Percentiles rank a stretch among this genome's conserved stretches.
These are phyloP conservation scores for Fraxinus greggii DNA, from an alignment of 305 asterid genomes.

Conservation along the genomic window DNA sequence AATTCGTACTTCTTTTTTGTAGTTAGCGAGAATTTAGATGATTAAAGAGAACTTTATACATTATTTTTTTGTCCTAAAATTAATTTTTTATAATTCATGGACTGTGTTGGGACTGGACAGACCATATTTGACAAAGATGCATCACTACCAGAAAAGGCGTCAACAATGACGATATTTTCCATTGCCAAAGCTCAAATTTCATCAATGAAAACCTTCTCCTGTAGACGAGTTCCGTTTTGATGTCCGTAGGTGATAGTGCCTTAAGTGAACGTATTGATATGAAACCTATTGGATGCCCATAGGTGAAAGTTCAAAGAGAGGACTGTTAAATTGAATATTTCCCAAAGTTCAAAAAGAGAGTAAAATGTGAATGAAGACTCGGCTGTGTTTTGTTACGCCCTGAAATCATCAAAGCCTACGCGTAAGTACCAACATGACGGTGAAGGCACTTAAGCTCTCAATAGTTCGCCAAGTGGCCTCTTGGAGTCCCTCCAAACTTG, in stretches of 20 bases:
- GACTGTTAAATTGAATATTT: too few species aligned
- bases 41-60: neutral
- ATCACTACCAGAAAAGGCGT: neutral
- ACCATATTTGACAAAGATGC: neutral
- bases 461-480: constrained; percentile 29
- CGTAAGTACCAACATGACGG: neutral
- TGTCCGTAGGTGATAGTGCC: neutral
- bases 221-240: neutral
- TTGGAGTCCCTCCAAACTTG: constrained; percentile 50
- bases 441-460: neutral
- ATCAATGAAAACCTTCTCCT: neutral
- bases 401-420: neutral
- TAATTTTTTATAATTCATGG: neutral
- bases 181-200: neutral
- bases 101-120: neutral
- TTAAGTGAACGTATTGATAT: neutral
- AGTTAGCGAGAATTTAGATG: neutral
- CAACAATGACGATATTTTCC: neutral
- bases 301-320: neutral
- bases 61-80: too few species aligned
- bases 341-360: neutral
- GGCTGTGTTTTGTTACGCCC: neutral
- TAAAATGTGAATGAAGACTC: neutral
- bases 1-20: neutral
- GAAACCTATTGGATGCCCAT: neutral